Evolutionary conservation across 2,329 filamentous ascomycete genomes (phyloP).

Genomic region (Colletotrichum siamense): DNA sequence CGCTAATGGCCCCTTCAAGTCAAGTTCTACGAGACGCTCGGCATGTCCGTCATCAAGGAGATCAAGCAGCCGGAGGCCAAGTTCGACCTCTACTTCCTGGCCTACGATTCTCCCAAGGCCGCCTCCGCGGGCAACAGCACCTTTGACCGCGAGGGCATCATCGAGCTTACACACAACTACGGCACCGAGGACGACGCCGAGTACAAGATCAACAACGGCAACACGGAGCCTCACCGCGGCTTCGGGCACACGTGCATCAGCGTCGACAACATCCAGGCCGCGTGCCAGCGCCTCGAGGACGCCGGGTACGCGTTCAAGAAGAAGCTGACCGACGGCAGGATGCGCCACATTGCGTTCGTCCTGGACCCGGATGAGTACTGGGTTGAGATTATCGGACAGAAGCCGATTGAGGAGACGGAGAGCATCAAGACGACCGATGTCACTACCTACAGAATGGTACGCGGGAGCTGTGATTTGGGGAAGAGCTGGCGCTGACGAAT

Average conservation of each 20-base stretch:
- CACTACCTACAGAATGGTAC: conserved; percentile 74
- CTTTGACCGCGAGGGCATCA: conserved; percentile 86
- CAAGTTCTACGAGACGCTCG: conserved; percentile 93
- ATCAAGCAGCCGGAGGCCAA: conserved; percentile 84
- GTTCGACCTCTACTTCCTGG: conserved; percentile 95
- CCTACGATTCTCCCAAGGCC: conserved; percentile 80
- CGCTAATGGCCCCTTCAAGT: conserved; percentile 50
- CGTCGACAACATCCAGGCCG: conserved; percentile 85
- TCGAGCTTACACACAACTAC: conserved; percentile 86
- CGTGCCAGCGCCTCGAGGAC: conserved; percentile 87
- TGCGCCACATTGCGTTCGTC: conserved; percentile 88
- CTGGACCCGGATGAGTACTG: conserved; percentile 89
- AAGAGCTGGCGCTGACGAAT: background rate
- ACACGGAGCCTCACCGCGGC: conserved; percentile 83
- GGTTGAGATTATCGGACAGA: conserved; percentile 83
- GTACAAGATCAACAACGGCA: conserved; percentile 87
- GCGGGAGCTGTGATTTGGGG: background rate
- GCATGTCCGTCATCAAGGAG: conserved; percentile 83
- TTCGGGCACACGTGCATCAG: conserved; percentile 88
- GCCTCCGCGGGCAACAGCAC: conserved; percentile 72
- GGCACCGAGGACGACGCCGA: conserved; percentile 85
- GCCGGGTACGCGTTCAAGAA: conserved; percentile 95
- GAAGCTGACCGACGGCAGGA: conserved; percentile 86
- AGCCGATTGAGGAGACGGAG: conserved; percentile 74
- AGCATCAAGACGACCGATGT: conserved; percentile 75